These are phyloP conservation scores for Taphrina flavorubra DNA, from an alignment of 1,139 yeast genomes.

Conservation along the genomic window DNA sequence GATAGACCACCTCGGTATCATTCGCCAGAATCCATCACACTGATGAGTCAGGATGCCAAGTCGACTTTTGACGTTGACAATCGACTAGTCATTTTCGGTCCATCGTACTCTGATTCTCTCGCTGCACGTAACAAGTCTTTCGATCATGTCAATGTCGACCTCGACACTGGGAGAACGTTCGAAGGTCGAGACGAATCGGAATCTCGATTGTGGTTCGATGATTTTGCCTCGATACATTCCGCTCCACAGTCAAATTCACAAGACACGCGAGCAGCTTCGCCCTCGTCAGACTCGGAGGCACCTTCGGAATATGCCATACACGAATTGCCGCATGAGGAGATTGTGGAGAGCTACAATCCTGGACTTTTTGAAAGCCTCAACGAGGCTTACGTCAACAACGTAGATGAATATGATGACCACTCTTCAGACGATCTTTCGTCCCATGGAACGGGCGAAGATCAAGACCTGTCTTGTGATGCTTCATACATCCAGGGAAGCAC, in stretches of 20 bases:
- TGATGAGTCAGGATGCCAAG: neutral
- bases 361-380: slow-evolving; percentile 6
- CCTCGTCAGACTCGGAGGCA: neutral
- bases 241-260: neutral
- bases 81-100: neutral
- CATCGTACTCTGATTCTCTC: too few species aligned
- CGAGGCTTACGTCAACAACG: neutral
- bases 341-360: neutral
- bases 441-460: neutral
- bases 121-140: neutral
- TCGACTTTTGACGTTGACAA: neutral
- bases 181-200: neutral
- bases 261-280: neutral
- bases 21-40: neutral
- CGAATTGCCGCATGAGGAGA: neutral
- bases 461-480: neutral
- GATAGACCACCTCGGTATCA: neutral
- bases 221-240: neutral
- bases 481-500: neutral
- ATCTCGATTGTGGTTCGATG: neutral
- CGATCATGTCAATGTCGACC: neutral
- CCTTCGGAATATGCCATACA: slow-evolving; percentile 5
- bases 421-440: neutral
- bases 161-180: slow-evolving; percentile 3
- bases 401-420: neutral